A percentile compares a stretch with the other conserved stretches of the same genome.
These are phyloP conservation scores for Clathrus columnatus DNA, from an alignment of 768 basidiomycete genomes.

Conservation along the genomic window DNA sequence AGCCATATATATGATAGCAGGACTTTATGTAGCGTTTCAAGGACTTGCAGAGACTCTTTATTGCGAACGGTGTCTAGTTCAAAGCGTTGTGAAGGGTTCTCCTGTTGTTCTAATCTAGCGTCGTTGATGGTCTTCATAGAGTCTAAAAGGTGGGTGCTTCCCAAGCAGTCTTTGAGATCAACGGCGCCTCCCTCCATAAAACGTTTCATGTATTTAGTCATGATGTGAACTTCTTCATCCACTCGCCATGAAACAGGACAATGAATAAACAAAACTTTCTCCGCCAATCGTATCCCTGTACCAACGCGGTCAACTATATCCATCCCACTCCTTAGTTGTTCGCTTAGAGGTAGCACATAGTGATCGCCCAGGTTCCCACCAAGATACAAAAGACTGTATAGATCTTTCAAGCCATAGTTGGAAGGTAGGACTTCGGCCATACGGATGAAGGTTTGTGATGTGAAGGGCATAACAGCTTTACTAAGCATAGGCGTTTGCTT, in stretches of 20 bases:
- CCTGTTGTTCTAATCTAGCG: slow-evolving; percentile 20
- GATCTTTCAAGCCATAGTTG: background rate
- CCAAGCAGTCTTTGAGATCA: slow-evolving; percentile 30
- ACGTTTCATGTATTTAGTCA: slow-evolving; percentile 31
- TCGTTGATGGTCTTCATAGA: slow-evolving; percentile 35
- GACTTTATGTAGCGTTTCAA: slow-evolving; percentile 74
- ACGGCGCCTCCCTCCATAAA: slow-evolving; percentile 37
- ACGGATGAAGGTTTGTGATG: background rate
- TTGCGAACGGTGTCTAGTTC: background rate
- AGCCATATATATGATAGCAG: slow-evolving; percentile 83
- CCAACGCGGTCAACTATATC: slow-evolving; percentile 35
- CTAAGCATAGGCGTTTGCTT: slow-evolving; percentile 41
- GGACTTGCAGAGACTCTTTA: slow-evolving; percentile 14
- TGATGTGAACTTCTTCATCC: slow-evolving; percentile 21
- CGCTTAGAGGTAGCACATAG: slow-evolving; percentile 32
- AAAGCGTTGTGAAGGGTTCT: background rate
- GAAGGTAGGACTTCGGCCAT: slow-evolving; percentile 9
- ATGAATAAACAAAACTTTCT: slow-evolving; percentile 36
- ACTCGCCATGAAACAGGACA: slow-evolving; percentile 53
- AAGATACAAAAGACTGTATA: slow-evolving; percentile 3
- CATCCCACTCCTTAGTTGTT: slow-evolving; percentile 21
- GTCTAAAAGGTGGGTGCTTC: slow-evolving; percentile 29
- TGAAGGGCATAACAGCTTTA: slow-evolving; percentile 40
- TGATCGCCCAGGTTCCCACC: slow-evolving; percentile 16
- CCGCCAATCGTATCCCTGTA: slow-evolving; percentile 32